Conservation (phyloP, 305 asterid species). For the Fraxinus latifolia region DNA sequence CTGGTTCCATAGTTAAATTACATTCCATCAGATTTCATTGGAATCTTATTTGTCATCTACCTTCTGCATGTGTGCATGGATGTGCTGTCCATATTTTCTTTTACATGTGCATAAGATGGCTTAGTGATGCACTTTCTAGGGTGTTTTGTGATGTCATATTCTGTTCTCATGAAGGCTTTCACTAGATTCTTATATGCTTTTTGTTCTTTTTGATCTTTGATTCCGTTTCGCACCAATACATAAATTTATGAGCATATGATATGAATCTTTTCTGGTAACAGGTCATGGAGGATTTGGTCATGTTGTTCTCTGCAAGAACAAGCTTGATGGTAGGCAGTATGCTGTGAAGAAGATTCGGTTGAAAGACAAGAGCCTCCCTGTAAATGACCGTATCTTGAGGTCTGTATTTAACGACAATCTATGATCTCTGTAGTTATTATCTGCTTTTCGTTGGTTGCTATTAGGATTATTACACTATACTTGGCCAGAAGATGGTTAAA, state of each 20-base stretch:
- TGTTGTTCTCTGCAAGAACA: slow-evolving; percentile 93
- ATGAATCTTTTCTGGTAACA: slow-evolving; percentile 25
- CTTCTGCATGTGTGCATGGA: neutral
- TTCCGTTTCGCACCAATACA: slow-evolving; percentile 12
- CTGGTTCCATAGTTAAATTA: neutral
- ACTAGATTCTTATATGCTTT: neutral
- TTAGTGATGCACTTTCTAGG: neutral
- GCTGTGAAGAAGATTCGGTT: slow-evolving; percentile 91
- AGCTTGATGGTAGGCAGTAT: slow-evolving; percentile 94
- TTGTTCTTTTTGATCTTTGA: neutral
- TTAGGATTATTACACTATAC: neutral
- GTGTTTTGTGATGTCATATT: neutral
- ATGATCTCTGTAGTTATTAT: neutral
- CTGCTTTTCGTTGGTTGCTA: neutral
- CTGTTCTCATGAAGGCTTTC: slow-evolving; percentile 2
- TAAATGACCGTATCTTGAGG: slow-evolving; percentile 92
- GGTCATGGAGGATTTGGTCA: slow-evolving; percentile 99
- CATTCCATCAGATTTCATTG: neutral
- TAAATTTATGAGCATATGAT: slow-evolving; percentile 1
- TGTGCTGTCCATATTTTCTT: neutral
- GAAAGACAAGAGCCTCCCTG: slow-evolving; percentile 80
- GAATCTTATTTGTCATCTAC: neutral
- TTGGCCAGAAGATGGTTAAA: neutral
- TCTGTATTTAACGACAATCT: slow-evolving; percentile 29
- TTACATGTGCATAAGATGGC: neutral